Evolutionary conservation across 306 rosid genomes (phyloP), one percentile per base, ranked within the genome.

Genomic region (Canavalia ensiformis): DNA sequence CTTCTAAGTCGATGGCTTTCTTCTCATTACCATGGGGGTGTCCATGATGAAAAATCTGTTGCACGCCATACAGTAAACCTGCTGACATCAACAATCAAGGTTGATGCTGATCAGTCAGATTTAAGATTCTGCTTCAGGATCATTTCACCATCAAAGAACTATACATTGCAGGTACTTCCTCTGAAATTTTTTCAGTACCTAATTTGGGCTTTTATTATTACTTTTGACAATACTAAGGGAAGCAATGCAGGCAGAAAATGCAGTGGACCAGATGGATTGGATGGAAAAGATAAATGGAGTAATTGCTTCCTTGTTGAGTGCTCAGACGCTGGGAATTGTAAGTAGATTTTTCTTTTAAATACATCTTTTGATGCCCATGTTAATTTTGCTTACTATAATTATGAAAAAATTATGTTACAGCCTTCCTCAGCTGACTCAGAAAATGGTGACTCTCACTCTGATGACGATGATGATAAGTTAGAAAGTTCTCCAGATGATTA

Each of bases 81-180:
- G 84, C 92, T 93, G 50, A 91, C 97, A 9, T 91, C 97, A 55
- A 87, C 97, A 74, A 88, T 92, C 72, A 92, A 92, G 90, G 66
- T 67, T 76, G 97, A 92, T 82, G 91, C 95, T 51, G 97, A 92
- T 64, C 95, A 92, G 82, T 71, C 95, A 34, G 97, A 92, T 82
- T 81, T 92, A 86, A 91, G 97, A 72, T 92, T 92, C 82, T 92
- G 97, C 94, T 92, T 92, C 88, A 87, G 95, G 88, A 89, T 92
- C 65, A 88, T 92, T 76, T 91, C 97, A 1, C 97, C 97, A 34
- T 64, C 86, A 3, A 93, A 93, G 85, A 89, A 76, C 78, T 93
- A 88, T 77, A 91, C 97, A 44, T 74, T 93, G 88, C 97, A 93
- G 96, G 97, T 92, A 82, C 55, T 72, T 80, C 56, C 37, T 50